phyloP scores from a whole-genome alignment of 768 basidiomycete genomes.

The Mycena olivaceomarginata region DNA sequence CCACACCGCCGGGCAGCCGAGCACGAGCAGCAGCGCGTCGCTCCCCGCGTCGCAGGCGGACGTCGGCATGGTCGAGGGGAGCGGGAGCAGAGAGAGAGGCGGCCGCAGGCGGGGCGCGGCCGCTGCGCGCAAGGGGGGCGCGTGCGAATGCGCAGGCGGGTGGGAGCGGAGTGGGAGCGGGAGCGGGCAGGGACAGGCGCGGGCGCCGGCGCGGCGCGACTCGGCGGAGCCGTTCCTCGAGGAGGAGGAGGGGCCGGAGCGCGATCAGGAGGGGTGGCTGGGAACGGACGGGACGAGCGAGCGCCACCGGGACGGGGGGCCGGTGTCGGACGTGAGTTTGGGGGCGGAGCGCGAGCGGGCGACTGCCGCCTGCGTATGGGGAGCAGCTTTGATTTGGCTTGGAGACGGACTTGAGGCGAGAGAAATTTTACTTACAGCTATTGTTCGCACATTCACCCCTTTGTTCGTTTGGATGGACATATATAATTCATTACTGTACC shows the following conservation, averaged over 20 bases:
- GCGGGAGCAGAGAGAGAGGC: constrained; percentile 8
- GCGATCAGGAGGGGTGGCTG: constrained; percentile 2
- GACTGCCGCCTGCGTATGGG: constrained; percentile 50
- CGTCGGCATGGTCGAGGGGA: not conserved
- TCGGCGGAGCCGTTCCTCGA: constrained; percentile 44
- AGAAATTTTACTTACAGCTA: not conserved
- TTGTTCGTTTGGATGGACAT: too few species aligned
- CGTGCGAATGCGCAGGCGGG: not conserved
- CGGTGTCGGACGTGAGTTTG: constrained; percentile 36
- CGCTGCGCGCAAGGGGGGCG: constrained; percentile 33
- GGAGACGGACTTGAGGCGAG: not conserved
- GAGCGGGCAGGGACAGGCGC: not conserved
- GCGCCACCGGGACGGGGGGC: constrained; percentile 47
- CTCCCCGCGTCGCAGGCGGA: not conserved
- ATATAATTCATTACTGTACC: too few species aligned
- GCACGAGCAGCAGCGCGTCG: constrained; percentile 26
- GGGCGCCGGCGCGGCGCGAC: constrained; percentile 17
- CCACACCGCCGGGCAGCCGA: constrained; percentile 37
- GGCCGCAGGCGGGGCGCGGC: constrained; percentile 37
- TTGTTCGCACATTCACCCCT: not conserved
- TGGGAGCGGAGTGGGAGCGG: too few species aligned
- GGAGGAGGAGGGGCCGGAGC: constrained; percentile 20
- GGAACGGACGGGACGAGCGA: constrained; percentile 14
- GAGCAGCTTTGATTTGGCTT: constrained; percentile 24
- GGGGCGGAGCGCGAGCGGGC: constrained; percentile 42